Conservation (phyloP, 2,329 filamentous ascomycete species). For the Sporothrix inflata region DNA sequence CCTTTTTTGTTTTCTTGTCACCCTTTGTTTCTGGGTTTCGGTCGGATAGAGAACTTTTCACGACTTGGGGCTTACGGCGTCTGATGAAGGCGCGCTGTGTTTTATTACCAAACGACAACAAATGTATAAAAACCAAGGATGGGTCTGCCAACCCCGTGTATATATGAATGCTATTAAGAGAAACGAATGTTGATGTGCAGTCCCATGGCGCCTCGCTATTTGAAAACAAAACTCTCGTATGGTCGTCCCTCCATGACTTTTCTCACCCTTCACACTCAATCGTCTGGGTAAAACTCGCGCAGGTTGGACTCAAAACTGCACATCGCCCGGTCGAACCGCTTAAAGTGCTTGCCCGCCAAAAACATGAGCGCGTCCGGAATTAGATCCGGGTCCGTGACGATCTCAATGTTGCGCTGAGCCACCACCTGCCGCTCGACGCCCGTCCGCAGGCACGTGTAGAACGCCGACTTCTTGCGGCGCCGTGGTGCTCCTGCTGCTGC, state of each 20-base stretch:
- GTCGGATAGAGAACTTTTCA: neutral
- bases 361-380: slow-evolving; percentile 64
- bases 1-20: neutral
- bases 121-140: neutral
- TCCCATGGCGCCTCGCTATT: slow-evolving; percentile 9
- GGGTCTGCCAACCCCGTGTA: neutral
- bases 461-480: slow-evolving; percentile 53
- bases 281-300: slow-evolving; percentile 81
- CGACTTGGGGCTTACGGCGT: neutral
- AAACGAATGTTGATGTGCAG: neutral
- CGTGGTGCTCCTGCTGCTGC: neutral
- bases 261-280: slow-evolving; percentile 51
- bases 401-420: slow-evolving; percentile 77
- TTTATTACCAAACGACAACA: neutral
- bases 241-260: neutral
- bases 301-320: slow-evolving; percentile 81
- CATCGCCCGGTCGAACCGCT: slow-evolving; percentile 71
- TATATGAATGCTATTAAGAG: neutral
- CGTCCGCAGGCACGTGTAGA: slow-evolving; percentile 75
- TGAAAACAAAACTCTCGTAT: neutral
- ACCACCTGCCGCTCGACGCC: slow-evolving; percentile 65
- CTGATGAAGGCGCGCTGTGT: neutral
- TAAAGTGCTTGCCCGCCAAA: slow-evolving; percentile 84
- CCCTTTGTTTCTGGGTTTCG: neutral
- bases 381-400: slow-evolving; percentile 53